Evolutionary conservation across 2,329 filamentous ascomycete species (phyloP), one percentile per base, ranked within the genome.

Genomic region (Cryphonectria carpinicola): DNA sequence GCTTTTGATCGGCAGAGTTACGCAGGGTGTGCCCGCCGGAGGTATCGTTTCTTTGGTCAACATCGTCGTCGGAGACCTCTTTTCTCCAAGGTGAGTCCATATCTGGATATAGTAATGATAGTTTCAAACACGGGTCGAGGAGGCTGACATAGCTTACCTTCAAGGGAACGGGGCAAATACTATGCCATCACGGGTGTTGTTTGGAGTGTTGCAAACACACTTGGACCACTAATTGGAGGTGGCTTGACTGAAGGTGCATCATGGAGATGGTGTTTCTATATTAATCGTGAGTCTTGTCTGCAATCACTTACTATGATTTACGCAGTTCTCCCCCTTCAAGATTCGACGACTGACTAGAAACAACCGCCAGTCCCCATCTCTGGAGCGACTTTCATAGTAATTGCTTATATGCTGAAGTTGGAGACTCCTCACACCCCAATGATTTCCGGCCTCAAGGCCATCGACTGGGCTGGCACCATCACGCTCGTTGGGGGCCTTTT

Each of bases 401-500:
- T 88, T 19, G 72, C 91, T 66, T 87, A 92, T 74, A 88, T 90
- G 73, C 84, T 94, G 35, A 89, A 91, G 77, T 80, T 93, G 32
- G 88, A 93, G 78, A 92, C 90, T 46, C 91, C 91, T 0, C 84
- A 85, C 68, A 93, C 91, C 0, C 86, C 89, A 0, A 78, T 92
- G 14, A 80, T 83, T 66, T 79, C 89, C 66, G 92, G 91, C 0
- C 81, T 93, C 6, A 84, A 87, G 43, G 90, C 90, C 25, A 84
- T 90, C 62, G 88, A 90, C 79, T 90, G 87, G 87, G 73, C 83
- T 0, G 87, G 87, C 49, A 86, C 83, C 70, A 19, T 86, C 5
- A 80, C 86, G 41, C 88, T 97, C 77, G 87, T 95, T 35, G 92
- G 92, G 58, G 93, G 91, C 28, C 95, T 93, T 0, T 84, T 97